A percentile compares a stretch with the other conserved stretches of the same genome.
phyloP scores from a whole-genome alignment of 2,329 filamentous ascomycete genomes.

The Ceratocystis albifundus region DNA sequence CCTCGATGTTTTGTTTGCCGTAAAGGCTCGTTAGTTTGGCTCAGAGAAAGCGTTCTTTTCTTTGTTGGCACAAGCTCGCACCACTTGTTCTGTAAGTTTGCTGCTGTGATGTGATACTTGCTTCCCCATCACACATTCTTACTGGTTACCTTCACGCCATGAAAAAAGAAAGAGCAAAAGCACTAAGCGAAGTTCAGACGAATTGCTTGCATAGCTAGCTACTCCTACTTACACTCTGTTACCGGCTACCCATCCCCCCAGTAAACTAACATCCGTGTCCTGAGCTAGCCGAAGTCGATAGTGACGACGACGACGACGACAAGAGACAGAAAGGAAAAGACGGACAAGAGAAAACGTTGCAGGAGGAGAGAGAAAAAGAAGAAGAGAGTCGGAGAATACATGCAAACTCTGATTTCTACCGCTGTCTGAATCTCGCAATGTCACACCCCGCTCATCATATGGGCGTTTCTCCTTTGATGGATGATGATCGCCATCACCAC shows the following conservation, averaged over 20 bases:
- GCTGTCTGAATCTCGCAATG: constrained; percentile 4
- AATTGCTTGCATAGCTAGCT: background rate
- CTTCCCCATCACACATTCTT: too few species aligned
- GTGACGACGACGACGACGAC: too few species aligned
- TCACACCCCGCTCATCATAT: constrained; percentile 19
- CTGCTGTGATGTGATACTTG: too few species aligned
- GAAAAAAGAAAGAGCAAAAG: too few species aligned
- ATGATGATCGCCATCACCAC: background rate
- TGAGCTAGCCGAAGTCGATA: background rate
- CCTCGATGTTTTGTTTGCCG: constrained; percentile 9
- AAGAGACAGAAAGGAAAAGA: too few species aligned
- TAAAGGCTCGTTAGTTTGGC: constrained; percentile 1
- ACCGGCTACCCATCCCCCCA: background rate
- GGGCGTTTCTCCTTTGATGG: constrained; percentile 12
- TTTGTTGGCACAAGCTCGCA: constrained; percentile 2
- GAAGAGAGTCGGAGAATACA: background rate
- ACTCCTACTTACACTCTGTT: too few species aligned
- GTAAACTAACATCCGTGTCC: constrained; percentile 11
- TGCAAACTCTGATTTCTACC: background rate
- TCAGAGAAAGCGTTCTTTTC: constrained; percentile 5
- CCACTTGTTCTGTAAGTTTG: too few species aligned
- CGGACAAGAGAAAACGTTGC: too few species aligned
- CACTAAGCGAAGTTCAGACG: background rate
- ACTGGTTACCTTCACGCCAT: too few species aligned
- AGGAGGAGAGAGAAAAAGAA: background rate